phyloP scores from a whole-genome alignment of 2,329 filamentous ascomycete genomes.

The Thelonectria olida region DNA sequence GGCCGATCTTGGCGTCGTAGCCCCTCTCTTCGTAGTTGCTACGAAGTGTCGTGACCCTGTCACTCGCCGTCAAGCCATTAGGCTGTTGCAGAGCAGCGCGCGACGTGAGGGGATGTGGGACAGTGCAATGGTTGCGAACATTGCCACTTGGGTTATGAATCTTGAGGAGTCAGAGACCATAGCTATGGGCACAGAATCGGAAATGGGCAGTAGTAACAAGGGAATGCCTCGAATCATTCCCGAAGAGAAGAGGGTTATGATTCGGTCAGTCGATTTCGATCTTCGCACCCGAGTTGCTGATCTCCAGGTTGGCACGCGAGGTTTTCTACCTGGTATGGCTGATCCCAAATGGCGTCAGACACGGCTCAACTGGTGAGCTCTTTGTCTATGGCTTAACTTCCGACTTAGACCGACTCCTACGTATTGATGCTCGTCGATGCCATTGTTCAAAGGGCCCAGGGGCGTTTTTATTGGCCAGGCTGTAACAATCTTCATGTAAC shows the following conservation, averaged over 20 bases:
- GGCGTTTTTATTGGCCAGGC: too few relatives aligned
- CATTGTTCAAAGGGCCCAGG: too few relatives aligned
- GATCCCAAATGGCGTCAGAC: conserved; percentile 59
- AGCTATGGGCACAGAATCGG: conserved; percentile 31
- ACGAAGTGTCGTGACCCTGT: conserved; percentile 70
- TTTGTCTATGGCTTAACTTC: background rate
- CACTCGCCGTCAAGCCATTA: conserved; percentile 68
- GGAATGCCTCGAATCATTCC: conserved; percentile 49
- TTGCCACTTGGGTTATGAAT: conserved; percentile 63
- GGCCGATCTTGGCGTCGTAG: conserved; percentile 70
- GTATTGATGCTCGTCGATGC: background rate
- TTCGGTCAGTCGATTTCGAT: conserved; percentile 66
- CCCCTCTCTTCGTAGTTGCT: conserved; percentile 72
- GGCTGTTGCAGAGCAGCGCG: conserved; percentile 66
- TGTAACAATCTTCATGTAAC: too few relatives aligned
- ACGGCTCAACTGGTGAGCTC: conserved; percentile 57
- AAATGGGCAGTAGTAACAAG: conserved; percentile 11
- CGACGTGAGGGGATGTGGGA: conserved; percentile 77
- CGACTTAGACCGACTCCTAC: background rate
- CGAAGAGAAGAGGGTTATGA: conserved; percentile 64
- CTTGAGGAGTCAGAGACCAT: conserved; percentile 61
- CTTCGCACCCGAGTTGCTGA: conserved; percentile 60
- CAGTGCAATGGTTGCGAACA: conserved; percentile 65
- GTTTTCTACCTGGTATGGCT: conserved; percentile 54
- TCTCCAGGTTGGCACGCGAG: conserved; percentile 63